Evolutionary conservation across 2,329 filamentous ascomycete genomes (phyloP), one percentile per base, ranked within the genome.

Genomic region (Penicillium brevicompactum): DNA sequence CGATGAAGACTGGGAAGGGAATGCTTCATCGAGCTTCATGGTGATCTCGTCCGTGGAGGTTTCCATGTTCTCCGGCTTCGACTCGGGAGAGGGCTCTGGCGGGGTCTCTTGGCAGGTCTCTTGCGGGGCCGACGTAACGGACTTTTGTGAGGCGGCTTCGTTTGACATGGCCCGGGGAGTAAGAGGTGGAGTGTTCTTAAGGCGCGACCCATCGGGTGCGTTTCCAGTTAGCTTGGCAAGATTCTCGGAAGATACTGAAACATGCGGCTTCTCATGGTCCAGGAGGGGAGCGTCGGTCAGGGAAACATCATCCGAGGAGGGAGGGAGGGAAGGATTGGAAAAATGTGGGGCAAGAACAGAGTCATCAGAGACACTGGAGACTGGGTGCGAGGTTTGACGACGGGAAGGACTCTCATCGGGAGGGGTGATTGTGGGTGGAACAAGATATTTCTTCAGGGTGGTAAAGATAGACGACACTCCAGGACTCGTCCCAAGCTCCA

Each of bases 121-220:
- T 27, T 50, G 40, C 44, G 55, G 44, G 63, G 64, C 4, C 4
- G 71, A 59, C 30, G 68, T 61, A 55, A 53, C 58, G 46, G 63
- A 45, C 51, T 70, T 65, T 49, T 66, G 66, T 61, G 71, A 70
- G 46, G 70, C 70, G 46, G 67, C 57, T 63, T 85, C 84, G 73
- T 84, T 82, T 53, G 91, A 96, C 69, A 93, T 85, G 57, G 92
- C 90, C 77, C 93, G 88, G 61, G 91, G 93, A 53, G 93, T 95
- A 65, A 93, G 92, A 58, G 92, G 87, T 65, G 91, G 90, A 67
- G 91, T 94, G 81, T 91, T 96, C 92, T 97, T 96, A 81, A 86
- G 73, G 76, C 74, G 75, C 69, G 78, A 74, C 74, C 73, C 77
- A 75, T 76, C 80, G 76, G 80, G 80, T 77, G 81, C 81, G 82